These are phyloP conservation scores for Evansstolkia leycettana DNA, from an alignment of 495 filamentous ascomycete species.

Conservation along the genomic window DNA sequence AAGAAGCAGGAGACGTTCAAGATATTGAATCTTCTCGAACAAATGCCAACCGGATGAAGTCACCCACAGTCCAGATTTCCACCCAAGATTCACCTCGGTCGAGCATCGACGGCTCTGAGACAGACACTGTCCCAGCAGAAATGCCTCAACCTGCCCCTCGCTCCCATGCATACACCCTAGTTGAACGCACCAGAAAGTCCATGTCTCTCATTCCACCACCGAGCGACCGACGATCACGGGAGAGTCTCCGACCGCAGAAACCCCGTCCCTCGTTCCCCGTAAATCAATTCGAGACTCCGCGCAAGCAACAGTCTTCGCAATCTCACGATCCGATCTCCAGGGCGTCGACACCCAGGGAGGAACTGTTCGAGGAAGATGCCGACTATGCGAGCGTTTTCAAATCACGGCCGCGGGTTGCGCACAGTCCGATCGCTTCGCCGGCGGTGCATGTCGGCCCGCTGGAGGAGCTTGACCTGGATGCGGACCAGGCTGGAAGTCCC, in stretches of 20 bases:
- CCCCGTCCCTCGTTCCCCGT: conserved; percentile 43
- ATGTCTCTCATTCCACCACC: conserved; percentile 49
- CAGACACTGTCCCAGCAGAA: conserved; percentile 14
- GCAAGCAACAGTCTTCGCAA: conserved; percentile 11
- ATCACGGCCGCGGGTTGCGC: conserved; percentile 65
- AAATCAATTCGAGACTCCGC: conserved; percentile 51
- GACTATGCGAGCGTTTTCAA: conserved; percentile 81
- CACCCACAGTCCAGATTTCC: conserved; percentile 11
- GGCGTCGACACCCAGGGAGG: conserved; percentile 40
- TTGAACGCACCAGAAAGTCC: conserved; percentile 68
- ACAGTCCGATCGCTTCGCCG: conserved; percentile 58
- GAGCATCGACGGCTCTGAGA: conserved; percentile 3
- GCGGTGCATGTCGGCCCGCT: conserved; percentile 27
- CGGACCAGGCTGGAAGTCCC: conserved; percentile 4
- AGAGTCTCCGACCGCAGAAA: conserved; percentile 15
- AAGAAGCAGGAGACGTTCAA: neutral
- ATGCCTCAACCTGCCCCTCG: conserved; percentile 1
- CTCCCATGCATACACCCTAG: conserved; percentile 34
- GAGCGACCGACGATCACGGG: conserved; percentile 12
- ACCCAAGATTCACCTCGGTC: conserved; percentile 2
- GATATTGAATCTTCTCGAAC: neutral
- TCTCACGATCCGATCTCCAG: conserved; percentile 11
- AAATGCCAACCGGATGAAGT: neutral
- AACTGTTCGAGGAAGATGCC: conserved; percentile 52
- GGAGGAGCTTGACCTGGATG: conserved; percentile 19